phyloP scores from a whole-genome alignment of 441 rosid genomes.

The Corymbia calophylla region DNA sequence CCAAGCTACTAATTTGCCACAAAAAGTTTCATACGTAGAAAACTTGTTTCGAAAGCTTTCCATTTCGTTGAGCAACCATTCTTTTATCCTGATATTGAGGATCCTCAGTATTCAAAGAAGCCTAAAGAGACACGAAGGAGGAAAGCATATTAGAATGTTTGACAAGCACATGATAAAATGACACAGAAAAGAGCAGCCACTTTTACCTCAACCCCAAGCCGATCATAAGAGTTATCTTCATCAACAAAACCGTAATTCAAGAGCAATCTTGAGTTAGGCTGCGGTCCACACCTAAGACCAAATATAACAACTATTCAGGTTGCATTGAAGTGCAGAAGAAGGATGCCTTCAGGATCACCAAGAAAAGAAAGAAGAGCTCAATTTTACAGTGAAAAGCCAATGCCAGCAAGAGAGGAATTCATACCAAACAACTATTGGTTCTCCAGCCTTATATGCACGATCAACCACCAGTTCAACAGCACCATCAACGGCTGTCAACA shows the following conservation, averaged over 20 bases:
- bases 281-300: slow-evolving; percentile 88
- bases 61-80: slow-evolving; percentile 94
- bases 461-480: slow-evolving; percentile 84
- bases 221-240: slow-evolving; percentile 82
- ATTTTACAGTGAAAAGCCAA: background rate
- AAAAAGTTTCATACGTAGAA: slow-evolving; percentile 47
- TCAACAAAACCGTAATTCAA: slow-evolving; percentile 94
- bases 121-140: slow-evolving; percentile 35
- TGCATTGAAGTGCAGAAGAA: background rate
- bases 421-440: slow-evolving; percentile 86
- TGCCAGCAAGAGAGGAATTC: background rate
- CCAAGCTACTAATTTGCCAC: background rate
- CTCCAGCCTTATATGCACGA: slow-evolving; percentile 79
- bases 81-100: slow-evolving; percentile 97
- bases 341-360: background rate
- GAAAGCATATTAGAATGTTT: slow-evolving; percentile 9
- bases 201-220: slow-evolving; percentile 63
- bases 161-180: background rate
- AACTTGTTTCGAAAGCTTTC: slow-evolving; percentile 65
- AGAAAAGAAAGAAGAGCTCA: background rate
- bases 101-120: slow-evolving; percentile 86
- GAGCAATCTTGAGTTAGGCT: slow-evolving; percentile 89
- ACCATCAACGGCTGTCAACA: slow-evolving; percentile 75
- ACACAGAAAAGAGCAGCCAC: background rate
- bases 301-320: slow-evolving; percentile 5